Evolutionary conservation across 768 basidiomycete species (phyloP), one percentile per base, ranked within the genome.

Genomic region (Lentinula aciculospora): DNA sequence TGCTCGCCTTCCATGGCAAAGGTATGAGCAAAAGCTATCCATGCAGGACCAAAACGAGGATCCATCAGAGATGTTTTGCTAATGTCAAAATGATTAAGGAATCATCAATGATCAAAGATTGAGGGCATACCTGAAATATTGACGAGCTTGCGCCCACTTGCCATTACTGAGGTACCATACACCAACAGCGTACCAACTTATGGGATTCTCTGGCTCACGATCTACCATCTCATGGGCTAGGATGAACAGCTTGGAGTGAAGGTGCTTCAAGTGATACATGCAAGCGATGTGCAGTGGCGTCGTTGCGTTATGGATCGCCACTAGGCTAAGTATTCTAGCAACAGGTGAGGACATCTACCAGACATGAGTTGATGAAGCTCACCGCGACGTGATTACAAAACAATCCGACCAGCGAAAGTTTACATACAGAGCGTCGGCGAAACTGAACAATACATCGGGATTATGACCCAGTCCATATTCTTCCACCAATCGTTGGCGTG

Each of bases 101-200:
- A 56, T 36, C 44, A 21, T 4, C 21, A 40, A 37, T 4, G 25
- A 32, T 7, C 34, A n/a, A n/a, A n/a, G n/a, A n/a, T n/a, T 3
- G 3, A 32, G n/a, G 8, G 59, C 78, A 47, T 57, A 93, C 94
- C 94, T 96, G 69, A 98, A 96, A 68, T 95, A 98, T 62, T 95
- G 86, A 63, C 96, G 77, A 2, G 95, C 93, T 64, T 96, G 92
- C 10, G 85, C 76, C 89, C 91, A 99, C 66, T 95, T 92, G 51
- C 82, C 81, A 28, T 85, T 84, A 31, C 86, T 82, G 57, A 96
- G 81, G 72, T 99, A 98, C 91, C 95, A 99, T 21, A 98, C 85
- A 0, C 95, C 97, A 23, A 98, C 97, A 3, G 97, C 93, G 71
- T 98, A 99, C 97, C 97, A 99, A 64, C 92, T 95, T 54, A 92